Conservation (phyloP, 257 asterid species). For the Striga asiatica region DNA sequence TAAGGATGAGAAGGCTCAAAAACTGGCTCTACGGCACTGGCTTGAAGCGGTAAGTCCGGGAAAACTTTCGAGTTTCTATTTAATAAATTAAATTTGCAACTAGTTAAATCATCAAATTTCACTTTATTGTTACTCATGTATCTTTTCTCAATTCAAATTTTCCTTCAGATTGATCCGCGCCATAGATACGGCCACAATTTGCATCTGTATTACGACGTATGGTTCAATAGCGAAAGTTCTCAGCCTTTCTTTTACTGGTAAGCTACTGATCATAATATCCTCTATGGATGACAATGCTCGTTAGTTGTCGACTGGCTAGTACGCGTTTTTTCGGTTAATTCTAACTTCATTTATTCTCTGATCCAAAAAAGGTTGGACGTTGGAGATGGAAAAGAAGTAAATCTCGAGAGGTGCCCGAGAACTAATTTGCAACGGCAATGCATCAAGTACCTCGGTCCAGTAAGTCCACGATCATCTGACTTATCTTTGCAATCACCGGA, state of each 20-base stretch:
- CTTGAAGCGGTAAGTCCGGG: conserved; percentile 80
- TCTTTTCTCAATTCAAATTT: not conserved
- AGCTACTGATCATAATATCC: conserved; percentile 17
- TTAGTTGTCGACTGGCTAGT: no score
- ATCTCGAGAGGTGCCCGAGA: conserved; percentile 75
- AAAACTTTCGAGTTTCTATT: not conserved
- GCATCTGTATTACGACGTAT: conserved; percentile 73
- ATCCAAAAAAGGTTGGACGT: conserved; percentile 74
- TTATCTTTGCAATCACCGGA: no score
- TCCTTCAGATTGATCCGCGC: conserved; percentile 85
- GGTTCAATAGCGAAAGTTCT: conserved; percentile 77
- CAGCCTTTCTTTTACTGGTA: conserved; percentile 98
- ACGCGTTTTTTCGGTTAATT: no score
- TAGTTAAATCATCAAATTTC: no score
- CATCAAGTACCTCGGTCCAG: conserved; percentile 88
- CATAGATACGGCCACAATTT: conserved; percentile 94
- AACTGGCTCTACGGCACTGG: conserved; percentile 90
- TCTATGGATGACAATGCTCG: no score
- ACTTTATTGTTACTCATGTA: not conserved
- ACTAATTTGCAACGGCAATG: conserved; percentile 58
- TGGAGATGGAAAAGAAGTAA: conserved; percentile 88
- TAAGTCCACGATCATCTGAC: conserved; percentile 35
- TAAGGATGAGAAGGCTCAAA: conserved; percentile 88
- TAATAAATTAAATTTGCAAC: no score
- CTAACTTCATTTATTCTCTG: not conserved